These are phyloP conservation scores for Epichloe sibirici DNA, from an alignment of 2,329 filamentous ascomycete species.

Conservation along the genomic window DNA sequence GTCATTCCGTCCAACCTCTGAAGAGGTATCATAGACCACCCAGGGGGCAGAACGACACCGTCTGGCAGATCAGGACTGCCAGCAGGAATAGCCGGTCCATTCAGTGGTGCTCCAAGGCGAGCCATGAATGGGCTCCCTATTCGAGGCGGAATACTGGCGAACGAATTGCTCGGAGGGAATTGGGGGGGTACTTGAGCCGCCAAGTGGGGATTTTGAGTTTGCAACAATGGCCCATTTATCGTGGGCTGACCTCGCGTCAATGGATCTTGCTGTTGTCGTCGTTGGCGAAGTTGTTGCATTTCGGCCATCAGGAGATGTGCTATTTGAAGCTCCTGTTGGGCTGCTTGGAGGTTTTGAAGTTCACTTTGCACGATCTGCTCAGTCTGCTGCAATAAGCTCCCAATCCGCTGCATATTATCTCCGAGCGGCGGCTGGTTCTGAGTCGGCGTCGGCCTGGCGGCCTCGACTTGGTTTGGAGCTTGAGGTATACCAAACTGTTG, in stretches of 20 bases:
- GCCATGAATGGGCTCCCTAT: constrained; percentile 29
- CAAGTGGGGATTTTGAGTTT: constrained; percentile 9
- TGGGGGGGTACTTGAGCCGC: constrained; percentile 11
- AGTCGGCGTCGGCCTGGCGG: constrained; percentile 11
- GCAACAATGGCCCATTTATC: constrained; percentile 6
- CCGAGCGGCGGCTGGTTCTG: constrained; percentile 10
- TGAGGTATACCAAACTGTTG: constrained; percentile 44
- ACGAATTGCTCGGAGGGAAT: constrained; percentile 10
- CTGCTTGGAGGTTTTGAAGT: constrained; percentile 46
- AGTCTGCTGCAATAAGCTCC: constrained; percentile 50
- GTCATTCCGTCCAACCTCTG: constrained; percentile 35
- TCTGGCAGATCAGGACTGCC: constrained; percentile 50
- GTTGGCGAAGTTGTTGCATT: constrained; percentile 49
- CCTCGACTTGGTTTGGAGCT: constrained; percentile 13
- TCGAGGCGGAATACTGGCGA: constrained; percentile 20
- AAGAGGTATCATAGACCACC: constrained; percentile 53
- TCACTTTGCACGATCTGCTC: constrained; percentile 60
- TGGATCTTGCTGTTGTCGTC: constrained; percentile 27
- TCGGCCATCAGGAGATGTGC: constrained; percentile 57
- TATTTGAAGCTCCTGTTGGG: constrained; percentile 55
- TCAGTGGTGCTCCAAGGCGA: constrained; percentile 33
- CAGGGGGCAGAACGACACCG: constrained; percentile 50
- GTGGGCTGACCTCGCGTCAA: constrained; percentile 10
- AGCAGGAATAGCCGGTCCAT: constrained; percentile 40
- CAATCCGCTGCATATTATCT: constrained; percentile 33